Evolutionary conservation across 768 basidiomycete species (phyloP).

Genomic region (Daedaleopsis sinensis): DNA sequence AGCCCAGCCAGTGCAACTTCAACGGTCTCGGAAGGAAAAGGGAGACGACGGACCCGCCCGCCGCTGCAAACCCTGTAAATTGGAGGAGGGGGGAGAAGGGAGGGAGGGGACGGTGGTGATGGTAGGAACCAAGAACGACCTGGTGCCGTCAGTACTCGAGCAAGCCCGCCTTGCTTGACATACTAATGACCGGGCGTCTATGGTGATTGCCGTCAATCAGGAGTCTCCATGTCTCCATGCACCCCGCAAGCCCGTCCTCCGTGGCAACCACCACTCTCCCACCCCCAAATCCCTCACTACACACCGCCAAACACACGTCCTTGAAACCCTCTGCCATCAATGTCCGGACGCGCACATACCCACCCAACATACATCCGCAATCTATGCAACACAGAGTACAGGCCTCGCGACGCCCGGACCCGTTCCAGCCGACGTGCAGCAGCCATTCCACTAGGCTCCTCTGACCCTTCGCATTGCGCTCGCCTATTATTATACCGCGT

Average conservation of each 20-base stretch:
- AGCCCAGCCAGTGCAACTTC: conserved; percentile 31
- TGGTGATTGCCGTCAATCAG: conserved; percentile 1
- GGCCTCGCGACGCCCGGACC: not conserved
- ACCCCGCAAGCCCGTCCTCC: not conserved
- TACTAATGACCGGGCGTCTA: not conserved
- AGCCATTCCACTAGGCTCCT: too few relatives aligned
- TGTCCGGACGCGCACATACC: too few relatives aligned
- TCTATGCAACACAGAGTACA: not conserved
- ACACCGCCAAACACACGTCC: not conserved
- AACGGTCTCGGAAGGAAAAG: conserved; percentile 12
- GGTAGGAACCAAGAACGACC: conserved; percentile 19
- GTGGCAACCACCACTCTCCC: conserved; percentile 13
- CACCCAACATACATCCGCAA: not conserved
- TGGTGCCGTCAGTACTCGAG: not conserved
- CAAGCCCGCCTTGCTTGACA: not conserved
- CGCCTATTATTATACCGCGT: too few relatives aligned
- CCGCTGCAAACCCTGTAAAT: conserved; percentile 19
- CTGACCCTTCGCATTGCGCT: too few relatives aligned
- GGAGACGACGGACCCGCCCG: conserved; percentile 40
- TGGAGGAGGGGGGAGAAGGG: conserved; percentile 28
- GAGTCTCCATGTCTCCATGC: not conserved
- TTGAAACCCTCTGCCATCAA: not conserved
- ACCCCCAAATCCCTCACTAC: not conserved
- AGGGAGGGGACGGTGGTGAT: conserved; percentile 28
- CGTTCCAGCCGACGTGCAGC: not conserved